These are phyloP conservation scores for Chytriomyces hyalinus DNA, from an alignment of 192 early-diverging fungal species.

Conservation along the genomic window DNA sequence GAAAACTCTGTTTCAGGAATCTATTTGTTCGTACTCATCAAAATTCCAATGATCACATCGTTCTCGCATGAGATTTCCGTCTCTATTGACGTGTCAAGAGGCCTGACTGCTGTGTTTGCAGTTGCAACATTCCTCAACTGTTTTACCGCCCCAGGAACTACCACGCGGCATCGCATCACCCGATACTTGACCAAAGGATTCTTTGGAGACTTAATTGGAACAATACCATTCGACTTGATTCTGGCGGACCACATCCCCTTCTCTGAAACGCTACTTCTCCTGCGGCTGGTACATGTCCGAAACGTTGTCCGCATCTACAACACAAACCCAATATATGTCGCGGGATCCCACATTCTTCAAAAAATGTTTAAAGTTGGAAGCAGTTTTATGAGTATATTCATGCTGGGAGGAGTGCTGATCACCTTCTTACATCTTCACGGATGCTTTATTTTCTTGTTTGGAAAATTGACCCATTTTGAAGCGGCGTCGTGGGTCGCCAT, in stretches of 20 bases:
- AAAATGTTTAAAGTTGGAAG: constrained; percentile 41
- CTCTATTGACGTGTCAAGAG: background rate
- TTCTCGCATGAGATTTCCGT: constrained; percentile 6
- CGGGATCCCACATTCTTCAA: constrained; percentile 26
- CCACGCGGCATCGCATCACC: background rate
- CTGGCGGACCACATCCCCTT: constrained; percentile 7
- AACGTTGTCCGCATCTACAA: constrained; percentile 34
- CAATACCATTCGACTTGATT: constrained; percentile 48
- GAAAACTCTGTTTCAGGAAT: constrained; percentile 9
- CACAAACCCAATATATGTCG: constrained; percentile 35
- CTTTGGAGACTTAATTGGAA: constrained; percentile 33
- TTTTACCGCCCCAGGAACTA: background rate
- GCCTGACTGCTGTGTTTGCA: constrained; percentile 28
- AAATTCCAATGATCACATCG: constrained; percentile 33
- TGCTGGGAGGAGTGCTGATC: constrained; percentile 38
- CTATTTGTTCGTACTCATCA: constrained; percentile 14
- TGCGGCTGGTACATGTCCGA: constrained; percentile 40
- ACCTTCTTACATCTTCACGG: constrained; percentile 50
- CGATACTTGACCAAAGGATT: constrained; percentile 28
- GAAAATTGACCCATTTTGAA: constrained; percentile 36
- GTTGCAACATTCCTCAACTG: constrained; percentile 31
- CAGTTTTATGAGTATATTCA: constrained; percentile 49
- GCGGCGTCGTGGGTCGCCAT: constrained; percentile 36
- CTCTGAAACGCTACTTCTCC: constrained; percentile 35
- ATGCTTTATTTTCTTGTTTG: constrained; percentile 47